phyloP scores from a whole-genome alignment of 805 yeast species.

The Cyberlindnera maclurae region DNA sequence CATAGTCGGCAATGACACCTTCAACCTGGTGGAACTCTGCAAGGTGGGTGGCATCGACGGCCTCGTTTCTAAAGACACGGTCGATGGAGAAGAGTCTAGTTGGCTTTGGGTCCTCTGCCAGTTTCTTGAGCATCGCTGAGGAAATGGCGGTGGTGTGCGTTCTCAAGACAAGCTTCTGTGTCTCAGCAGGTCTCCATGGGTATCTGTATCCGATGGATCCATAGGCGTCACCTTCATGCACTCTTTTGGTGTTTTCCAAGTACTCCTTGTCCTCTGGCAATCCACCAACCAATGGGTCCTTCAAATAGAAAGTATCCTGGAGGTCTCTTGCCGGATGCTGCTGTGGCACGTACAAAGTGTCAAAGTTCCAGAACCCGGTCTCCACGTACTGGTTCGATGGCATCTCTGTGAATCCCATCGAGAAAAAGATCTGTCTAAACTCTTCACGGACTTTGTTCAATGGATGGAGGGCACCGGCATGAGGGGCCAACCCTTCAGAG shows the following conservation, averaged over 20 bases:
- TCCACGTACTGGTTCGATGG: slow-evolving; percentile 98
- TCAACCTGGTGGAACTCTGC: slow-evolving; percentile 99
- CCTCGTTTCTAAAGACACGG: slow-evolving; percentile 98
- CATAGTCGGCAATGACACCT: slow-evolving; percentile 97
- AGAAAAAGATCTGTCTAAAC: slow-evolving; percentile 94
- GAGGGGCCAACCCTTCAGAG: slow-evolving; percentile 85
- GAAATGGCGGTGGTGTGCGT: slow-evolving; percentile 98
- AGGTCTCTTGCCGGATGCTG: slow-evolving; percentile 99
- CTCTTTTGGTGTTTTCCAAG: slow-evolving; percentile 71
- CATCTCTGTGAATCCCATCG: slow-evolving; percentile 98
- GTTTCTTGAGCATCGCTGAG: slow-evolving; percentile 74
- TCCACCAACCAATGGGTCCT: slow-evolving; percentile 80
- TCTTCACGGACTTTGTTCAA: slow-evolving; percentile 95
- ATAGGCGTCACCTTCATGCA: slow-evolving; percentile 83
- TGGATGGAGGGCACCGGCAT: slow-evolving; percentile 93
- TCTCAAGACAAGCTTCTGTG: slow-evolving; percentile 86
- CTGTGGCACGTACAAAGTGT: slow-evolving; percentile 93
- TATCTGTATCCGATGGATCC: slow-evolving; percentile 98
- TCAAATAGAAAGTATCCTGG: slow-evolving; percentile 96
- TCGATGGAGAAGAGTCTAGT: slow-evolving; percentile 91
- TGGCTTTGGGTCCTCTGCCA: slow-evolving; percentile 86
- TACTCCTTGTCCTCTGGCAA: slow-evolving; percentile 76
- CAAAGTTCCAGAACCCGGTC: slow-evolving; percentile 98
- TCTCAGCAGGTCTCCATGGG: slow-evolving; percentile 92
- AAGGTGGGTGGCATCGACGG: slow-evolving; percentile 98